A percentile compares a stretch with the other conserved stretches of the same genome.
phyloP scores from a whole-genome alignment of 768 basidiomycete genomes.

The Russula sp. region DNA sequence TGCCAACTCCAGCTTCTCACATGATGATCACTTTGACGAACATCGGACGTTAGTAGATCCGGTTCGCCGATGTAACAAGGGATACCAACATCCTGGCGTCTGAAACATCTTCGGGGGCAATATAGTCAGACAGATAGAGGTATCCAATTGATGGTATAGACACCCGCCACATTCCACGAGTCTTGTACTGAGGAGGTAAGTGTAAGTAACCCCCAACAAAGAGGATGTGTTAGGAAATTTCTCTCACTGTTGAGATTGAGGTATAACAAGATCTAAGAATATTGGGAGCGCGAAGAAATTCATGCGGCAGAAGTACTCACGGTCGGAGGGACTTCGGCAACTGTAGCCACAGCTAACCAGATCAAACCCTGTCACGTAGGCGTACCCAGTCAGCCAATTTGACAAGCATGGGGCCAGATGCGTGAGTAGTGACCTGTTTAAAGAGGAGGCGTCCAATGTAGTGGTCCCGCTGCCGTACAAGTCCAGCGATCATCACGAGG shows the following conservation, averaged over 20 bases:
- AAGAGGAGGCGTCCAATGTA: too few relatives aligned
- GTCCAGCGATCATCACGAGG: too few relatives aligned
- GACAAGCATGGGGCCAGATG: too few relatives aligned
- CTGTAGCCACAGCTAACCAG: conserved; percentile 12
- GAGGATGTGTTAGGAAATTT: too few relatives aligned
- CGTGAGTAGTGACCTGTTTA: neutral
- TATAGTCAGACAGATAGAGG: too few relatives aligned
- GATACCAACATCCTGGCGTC: conserved; percentile 5
- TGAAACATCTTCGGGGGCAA: neutral
- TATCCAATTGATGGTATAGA: too few relatives aligned
- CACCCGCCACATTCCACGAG: too few relatives aligned
- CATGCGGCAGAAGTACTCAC: neutral
- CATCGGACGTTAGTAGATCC: neutral
- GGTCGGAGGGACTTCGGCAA: conserved; percentile 5
- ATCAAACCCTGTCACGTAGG: conserved; percentile 6
- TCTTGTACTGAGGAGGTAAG: too few relatives aligned
- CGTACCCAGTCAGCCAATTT: too few relatives aligned
- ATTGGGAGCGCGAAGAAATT: neutral
- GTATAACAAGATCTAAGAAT: conserved; percentile 7
- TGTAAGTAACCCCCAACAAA: too few relatives aligned
- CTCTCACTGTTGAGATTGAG: neutral
- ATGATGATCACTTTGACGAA: conserved; percentile 5
- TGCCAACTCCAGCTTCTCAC: neutral
- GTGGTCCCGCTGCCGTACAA: too few relatives aligned
- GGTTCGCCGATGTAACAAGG: neutral